Evolutionary conservation across 2,329 filamentous ascomycete genomes (phyloP).

Genomic region (Xylaria polymorpha): DNA sequence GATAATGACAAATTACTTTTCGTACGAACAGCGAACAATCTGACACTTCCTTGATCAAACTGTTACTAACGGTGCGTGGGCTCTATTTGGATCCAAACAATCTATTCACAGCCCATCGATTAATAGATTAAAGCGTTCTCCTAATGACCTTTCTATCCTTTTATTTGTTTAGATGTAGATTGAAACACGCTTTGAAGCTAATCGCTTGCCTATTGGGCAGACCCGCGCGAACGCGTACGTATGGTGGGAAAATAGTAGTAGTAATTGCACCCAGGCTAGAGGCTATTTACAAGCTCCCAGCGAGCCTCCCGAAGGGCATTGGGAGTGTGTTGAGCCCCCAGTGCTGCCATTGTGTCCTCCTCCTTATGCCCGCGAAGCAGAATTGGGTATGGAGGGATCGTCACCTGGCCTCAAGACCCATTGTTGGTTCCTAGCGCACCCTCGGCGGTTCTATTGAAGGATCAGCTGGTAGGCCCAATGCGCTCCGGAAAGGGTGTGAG

Average conservation of each 20-base stretch:
- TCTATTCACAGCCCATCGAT: neutral
- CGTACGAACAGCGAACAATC: neutral
- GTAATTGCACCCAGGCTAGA: neutral
- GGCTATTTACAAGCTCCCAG: slow-evolving; percentile 13
- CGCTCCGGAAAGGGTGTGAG: neutral
- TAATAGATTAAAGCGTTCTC: neutral
- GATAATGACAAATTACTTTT: slow-evolving; percentile 12
- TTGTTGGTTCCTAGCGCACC: neutral
- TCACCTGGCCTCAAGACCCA: neutral
- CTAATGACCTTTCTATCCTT: neutral
- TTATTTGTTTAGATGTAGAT: neutral
- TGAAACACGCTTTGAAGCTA: no score
- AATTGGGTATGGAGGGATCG: no score
- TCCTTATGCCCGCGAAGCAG: neutral
- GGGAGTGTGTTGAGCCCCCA: slow-evolving; percentile 17
- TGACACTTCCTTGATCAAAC: neutral
- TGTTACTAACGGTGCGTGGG: neutral
- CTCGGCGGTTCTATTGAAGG: neutral
- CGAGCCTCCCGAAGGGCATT: slow-evolving; percentile 22
- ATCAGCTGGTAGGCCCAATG: neutral
- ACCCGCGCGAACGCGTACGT: no score
- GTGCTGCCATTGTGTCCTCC: slow-evolving; percentile 1
- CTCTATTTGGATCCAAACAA: neutral
- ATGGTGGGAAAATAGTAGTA: neutral
- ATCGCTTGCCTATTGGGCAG: no score